Base-by-base conservation (phyloP, 805 yeast species). In the Saturnispora galanensis region DNA sequence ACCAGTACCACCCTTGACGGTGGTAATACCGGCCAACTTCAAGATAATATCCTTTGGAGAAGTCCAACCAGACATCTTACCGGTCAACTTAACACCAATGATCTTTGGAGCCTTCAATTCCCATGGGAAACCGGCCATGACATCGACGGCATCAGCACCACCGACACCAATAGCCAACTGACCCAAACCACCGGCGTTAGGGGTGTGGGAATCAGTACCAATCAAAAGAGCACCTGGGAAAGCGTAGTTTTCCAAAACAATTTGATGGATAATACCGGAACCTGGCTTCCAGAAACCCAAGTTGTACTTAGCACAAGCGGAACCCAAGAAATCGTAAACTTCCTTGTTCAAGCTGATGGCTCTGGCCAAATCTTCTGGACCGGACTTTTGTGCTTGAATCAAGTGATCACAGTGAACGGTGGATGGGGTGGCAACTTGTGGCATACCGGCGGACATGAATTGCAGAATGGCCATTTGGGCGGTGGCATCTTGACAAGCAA, bases 211-310 rank as follows among this genome's bases (percentile, higher is more conserved):
- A 67, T 93, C 98, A 35, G 98, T 93, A 55, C 98, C 98, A 49
- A 93, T 76, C 88, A 93, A 84, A 85, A 93, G 80, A 52, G 86
- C 74, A 59, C 98, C 98, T 47, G 98, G 98, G 56, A 87, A 93
- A 47, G 95, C 83, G 66, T 86, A 93, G 74, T 93, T 93, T 69
- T 93, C 98, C 55, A 93, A 72, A 39, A 93, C 96, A 56, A 93
- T 93, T 71, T 93, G 98, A 66, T 93, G 98, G 57, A 93, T 93
- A 60, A 93, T 93, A 61, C 98, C 98, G 15, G 97, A 89, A 52
- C 98, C 98, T 46, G 98, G 98, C 31, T 93, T 94, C 98, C 98
- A 93, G 73, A 93, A 93, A 65, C 89, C 96, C 56, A 93, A 89
- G 60, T 96, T 95, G 67, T 89, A 93, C 64, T 86, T 88, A 56